Evolutionary conservation across 192 early-diverging fungal genomes (phyloP), one percentile per base, ranked within the genome.

Genomic region (Backusella mclennaniae): DNA sequence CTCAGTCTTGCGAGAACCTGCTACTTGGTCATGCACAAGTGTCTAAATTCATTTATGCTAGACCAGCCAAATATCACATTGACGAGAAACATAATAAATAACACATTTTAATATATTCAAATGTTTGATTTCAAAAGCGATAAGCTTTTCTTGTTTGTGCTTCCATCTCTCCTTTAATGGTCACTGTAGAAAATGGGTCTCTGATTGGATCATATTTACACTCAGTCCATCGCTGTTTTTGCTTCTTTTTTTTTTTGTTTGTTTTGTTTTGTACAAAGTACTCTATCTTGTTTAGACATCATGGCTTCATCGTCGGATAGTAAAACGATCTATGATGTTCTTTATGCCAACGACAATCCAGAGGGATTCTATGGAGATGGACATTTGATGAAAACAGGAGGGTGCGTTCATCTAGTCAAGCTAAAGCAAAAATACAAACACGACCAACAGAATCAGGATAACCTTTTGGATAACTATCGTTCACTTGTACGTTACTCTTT

Each of bases 271-370:
- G 19, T 21, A 35, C 17, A 23, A 23, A 56, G 19, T 56, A n/a
- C 21, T 8, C 53, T 23, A 9, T 56, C 19, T 56, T 59, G 9
- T 26, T 29, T 63, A 29, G 26, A 5, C 74, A 33, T 31, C 39
- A 75, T 29, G 46, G 15, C 74, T 8, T 31, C 31, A 41, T n/a
- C 35, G 17, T 15, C 36, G 17, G 63, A 75, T 35, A 66, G 42
- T 35, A 75, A 67, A 41, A 75, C 77, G 67, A 67, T 78, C 6
- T 78, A 78, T 59, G 72, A 78, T 68, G 67, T 78, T n/a, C 67
- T 78, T 15, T 66, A 73, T 73, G 73, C 77, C 17, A 9, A 46
- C 3, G 77, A 78, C 41, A 78, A 73, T 31, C 77, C 77, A 29
- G 11, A 46, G 23, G 67, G 53, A 5, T 78, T 78, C 39, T 78